Evolutionary conservation across 306 rosid species (phyloP), one percentile per base, ranked within the genome.

Genomic region (Trichosanthes cucumerina): DNA sequence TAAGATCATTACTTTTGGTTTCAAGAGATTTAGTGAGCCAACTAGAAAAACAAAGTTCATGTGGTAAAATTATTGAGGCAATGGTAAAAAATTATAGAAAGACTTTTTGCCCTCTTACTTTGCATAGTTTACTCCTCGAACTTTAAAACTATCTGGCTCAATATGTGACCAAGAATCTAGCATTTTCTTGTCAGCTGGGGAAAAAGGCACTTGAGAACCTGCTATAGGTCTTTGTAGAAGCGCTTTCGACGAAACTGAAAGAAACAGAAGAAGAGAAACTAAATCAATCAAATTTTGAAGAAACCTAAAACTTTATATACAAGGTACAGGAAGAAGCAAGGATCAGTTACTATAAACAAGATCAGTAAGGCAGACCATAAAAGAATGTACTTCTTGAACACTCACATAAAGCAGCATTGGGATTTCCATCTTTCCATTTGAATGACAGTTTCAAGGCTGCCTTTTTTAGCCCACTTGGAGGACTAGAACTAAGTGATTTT

Each of bases 131-230:
- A 80, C 88, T 46, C 88, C 94, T 33, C 99, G 89, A 81, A 96
- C 92, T 88, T 89, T 92, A 82, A 96, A 96, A 57, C 89, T 80
- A 85, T 75, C 78, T 64, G 99, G 98, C 23, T 96, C 97, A 84
- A 96, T 88, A 1, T 77, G 90, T 79, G 99, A 90, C 99, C 99
- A 96, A 85, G 86, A 88, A 83, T 96, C 93, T 13, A 90, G 89
- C 90, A 96, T 92, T 76, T 86, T 88, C 99, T 96, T 96, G 19
- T 90, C 98, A 26, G 87, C 62, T 52, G 98, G 99, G 83, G 96
- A 91, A 86, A 92, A 86, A 23, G 98, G 93, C 66, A 96, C 97
- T 86, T 96, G 98, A 53, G 96, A 91, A 56, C 99, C 99, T 47
- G 99, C 98, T 26, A 76, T 69, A 28, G 99, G 98, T 82, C 93